Conservation (phyloP, 2,329 filamentous ascomycete species). For the Pseudocercospora macadamiae region DNA sequence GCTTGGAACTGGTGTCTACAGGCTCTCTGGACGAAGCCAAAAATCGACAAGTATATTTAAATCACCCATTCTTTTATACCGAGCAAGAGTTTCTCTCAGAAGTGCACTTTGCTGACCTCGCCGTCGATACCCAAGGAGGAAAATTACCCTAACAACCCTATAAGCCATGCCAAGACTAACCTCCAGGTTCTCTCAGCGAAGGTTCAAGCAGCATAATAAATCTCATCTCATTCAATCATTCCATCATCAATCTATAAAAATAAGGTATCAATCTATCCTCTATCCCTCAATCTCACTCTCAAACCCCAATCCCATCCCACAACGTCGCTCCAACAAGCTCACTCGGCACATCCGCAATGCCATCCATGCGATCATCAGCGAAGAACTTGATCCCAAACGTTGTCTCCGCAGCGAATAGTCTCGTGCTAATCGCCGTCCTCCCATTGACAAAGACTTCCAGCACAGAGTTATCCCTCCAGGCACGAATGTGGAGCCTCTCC, state of each 20-base stretch:
- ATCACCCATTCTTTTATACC: background rate
- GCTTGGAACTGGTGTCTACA: slow-evolving; percentile 81
- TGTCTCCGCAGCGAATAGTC: slow-evolving; percentile 32
- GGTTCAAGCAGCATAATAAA: too few species aligned
- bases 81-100: background rate
- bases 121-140: background rate
- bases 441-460: slow-evolving; percentile 53
- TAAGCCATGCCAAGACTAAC: too few species aligned
- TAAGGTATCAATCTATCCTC: background rate
- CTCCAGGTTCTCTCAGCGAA: too few species aligned
- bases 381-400: slow-evolving; percentile 31
- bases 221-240: background rate
- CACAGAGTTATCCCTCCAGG: slow-evolving; percentile 48
- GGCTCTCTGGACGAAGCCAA: slow-evolving; percentile 72
- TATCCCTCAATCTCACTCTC: background rate
- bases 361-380: slow-evolving; percentile 24
- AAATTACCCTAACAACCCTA: slow-evolving; percentile 14
- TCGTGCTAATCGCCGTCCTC: slow-evolving; percentile 46
- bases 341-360: slow-evolving; percentile 12
- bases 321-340: slow-evolving; percentile 26
- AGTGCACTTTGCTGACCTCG: background rate
- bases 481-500: slow-evolving; percentile 44
- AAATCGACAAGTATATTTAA: slow-evolving; percentile 57
- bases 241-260: background rate
- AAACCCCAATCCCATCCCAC: slow-evolving; percentile 29